Conservation (phyloP, 495 filamentous ascomycete genomes). For the Penicillium verhagenii region DNA sequence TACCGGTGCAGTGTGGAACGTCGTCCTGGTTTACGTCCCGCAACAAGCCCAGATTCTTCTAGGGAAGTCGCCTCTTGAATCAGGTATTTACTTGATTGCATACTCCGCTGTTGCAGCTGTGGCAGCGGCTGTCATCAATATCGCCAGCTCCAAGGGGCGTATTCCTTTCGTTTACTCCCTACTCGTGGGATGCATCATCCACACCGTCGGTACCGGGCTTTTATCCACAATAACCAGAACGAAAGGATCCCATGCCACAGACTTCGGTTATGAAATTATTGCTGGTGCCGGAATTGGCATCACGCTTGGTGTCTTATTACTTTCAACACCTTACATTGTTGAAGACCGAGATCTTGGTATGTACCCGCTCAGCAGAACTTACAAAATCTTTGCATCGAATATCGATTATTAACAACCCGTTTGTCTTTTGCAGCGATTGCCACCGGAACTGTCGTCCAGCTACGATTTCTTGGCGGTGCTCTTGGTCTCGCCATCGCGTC, state of each 20-base stretch:
- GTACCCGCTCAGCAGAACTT: constrained; percentile 10
- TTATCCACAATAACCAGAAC: constrained; percentile 41
- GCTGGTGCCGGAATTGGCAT: constrained; percentile 51
- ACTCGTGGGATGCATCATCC: constrained; percentile 41
- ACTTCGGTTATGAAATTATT: constrained; percentile 54
- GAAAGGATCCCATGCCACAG: constrained; percentile 25
- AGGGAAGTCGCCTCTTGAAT: constrained; percentile 34
- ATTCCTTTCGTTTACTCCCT: constrained; percentile 52
- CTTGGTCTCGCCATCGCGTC: constrained; percentile 48
- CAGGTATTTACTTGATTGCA: constrained; percentile 60
- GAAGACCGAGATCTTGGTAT: constrained; percentile 46
- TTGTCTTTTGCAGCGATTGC: constrained; percentile 41
- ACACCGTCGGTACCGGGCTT: constrained; percentile 52
- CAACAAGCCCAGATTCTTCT: constrained; percentile 60
- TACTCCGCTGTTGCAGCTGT: constrained; percentile 46
- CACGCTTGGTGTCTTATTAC: constrained; percentile 42
- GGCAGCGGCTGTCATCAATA: constrained; percentile 49
- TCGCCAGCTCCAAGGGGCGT: constrained; percentile 36
- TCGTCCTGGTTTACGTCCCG: constrained; percentile 56
- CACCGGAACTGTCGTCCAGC: constrained; percentile 54
- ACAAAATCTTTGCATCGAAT: too few species aligned
- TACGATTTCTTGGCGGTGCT: constrained; percentile 56
- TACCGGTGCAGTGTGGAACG: constrained; percentile 55
- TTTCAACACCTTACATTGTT: constrained; percentile 51
- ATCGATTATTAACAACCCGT: too few species aligned